Percentiles rank a stretch among this genome's conserved stretches.
These are phyloP conservation scores for Aspergillus cristatus DNA, from an alignment of 495 filamentous ascomycete genomes.

Conservation along the genomic window DNA sequence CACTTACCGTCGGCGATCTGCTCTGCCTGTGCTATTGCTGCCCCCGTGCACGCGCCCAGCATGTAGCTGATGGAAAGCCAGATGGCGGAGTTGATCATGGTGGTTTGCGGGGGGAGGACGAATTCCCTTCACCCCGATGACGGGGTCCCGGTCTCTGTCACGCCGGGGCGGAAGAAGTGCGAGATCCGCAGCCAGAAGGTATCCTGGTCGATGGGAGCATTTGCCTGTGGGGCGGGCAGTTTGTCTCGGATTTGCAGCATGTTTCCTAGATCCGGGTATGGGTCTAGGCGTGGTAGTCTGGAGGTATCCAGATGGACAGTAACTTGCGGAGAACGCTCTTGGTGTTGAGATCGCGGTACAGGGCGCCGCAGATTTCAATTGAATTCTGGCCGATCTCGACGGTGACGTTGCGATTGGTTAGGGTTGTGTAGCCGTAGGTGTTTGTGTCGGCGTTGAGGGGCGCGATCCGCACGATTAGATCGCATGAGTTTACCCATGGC, in stretches of 20 bases:
- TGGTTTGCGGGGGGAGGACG: slow-evolving; percentile 18
- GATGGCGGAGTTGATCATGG: slow-evolving; percentile 26
- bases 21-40: slow-evolving; percentile 36
- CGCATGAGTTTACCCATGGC: slow-evolving; percentile 21
- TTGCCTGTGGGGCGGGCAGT: no score
- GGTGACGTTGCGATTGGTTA: slow-evolving; percentile 17
- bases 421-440: slow-evolving; percentile 20
- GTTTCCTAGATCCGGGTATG: not conserved
- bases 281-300: slow-evolving; percentile 7
- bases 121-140: slow-evolving; percentile 22
- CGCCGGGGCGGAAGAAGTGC: slow-evolving; percentile 23
- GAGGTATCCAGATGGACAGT: slow-evolving; percentile 2
- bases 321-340: slow-evolving; percentile 11
- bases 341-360: slow-evolving; percentile 15
- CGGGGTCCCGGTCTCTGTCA: slow-evolving; percentile 35
- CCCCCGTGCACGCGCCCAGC: slow-evolving; percentile 39
- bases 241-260: no score
- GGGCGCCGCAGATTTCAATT: slow-evolving; percentile 21
- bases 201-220: slow-evolving; percentile 23
- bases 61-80: slow-evolving; percentile 41
- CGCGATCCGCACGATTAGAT: slow-evolving; percentile 26
- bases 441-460: slow-evolving; percentile 30
- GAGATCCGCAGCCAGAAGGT: slow-evolving; percentile 25
- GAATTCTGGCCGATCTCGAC: slow-evolving; percentile 19
- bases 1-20: slow-evolving; percentile 11